phyloP scores from a whole-genome alignment of 2,329 filamentous ascomycete species.

The Aspergillus caelatus region DNA sequence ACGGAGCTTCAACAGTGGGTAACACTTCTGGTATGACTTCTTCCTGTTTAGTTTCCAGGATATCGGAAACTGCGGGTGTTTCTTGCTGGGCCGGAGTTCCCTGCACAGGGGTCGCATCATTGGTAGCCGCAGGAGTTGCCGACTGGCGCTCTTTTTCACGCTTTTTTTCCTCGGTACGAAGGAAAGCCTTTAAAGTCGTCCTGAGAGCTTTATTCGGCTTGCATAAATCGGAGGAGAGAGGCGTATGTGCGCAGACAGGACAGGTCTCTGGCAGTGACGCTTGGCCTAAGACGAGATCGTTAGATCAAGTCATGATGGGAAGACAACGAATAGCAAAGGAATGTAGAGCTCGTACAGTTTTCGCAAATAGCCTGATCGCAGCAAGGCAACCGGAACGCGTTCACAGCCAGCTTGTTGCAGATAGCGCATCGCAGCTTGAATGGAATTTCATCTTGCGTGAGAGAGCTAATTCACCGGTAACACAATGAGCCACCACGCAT shows the following conservation, averaged over 20 bases:
- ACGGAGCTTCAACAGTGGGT: constrained; percentile 14
- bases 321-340: not conserved
- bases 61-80: constrained; percentile 20
- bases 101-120: constrained; percentile 27
- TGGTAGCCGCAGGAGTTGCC: constrained; percentile 35
- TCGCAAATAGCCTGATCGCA: constrained; percentile 96
- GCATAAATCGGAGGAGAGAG: constrained; percentile 82
- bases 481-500: not conserved
- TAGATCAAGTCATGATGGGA: not conserved
- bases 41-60: constrained; percentile 17
- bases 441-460: constrained; percentile 84
- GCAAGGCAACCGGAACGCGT: constrained; percentile 88
- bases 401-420: constrained; percentile 87
- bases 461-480: constrained; percentile 58
- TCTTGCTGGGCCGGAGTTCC: constrained; percentile 21
- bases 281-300: constrained; percentile 61
- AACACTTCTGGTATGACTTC: constrained; percentile 12
- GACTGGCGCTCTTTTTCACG: constrained; percentile 63
- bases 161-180: constrained; percentile 91
- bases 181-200: constrained; percentile 86
- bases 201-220: constrained; percentile 88
- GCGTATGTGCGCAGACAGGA: constrained; percentile 90
- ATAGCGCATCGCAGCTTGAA: constrained; percentile 93
- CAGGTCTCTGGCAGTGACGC: constrained; percentile 75
- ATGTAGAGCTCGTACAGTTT: constrained; percentile 65